Conservation (phyloP, 2,329 filamentous ascomycete species). For the Colletotrichum plurivorum region DNA sequence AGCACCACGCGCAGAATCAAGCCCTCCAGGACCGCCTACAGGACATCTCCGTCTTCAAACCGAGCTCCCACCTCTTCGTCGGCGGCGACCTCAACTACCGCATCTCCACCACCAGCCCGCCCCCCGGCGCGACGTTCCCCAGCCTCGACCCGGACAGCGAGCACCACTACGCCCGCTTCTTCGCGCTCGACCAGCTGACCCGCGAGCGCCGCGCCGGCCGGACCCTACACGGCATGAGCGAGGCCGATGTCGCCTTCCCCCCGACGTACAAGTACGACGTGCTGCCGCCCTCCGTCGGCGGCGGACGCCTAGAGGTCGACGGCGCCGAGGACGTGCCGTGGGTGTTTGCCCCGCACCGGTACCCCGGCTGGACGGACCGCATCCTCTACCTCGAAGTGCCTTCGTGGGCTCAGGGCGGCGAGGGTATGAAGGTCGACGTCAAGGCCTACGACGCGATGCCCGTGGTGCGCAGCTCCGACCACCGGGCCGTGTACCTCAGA, state of each 20-base stretch:
- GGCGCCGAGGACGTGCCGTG: slow-evolving; percentile 63
- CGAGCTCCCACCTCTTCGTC: slow-evolving; percentile 84
- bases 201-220: slow-evolving; percentile 77
- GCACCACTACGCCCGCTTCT: slow-evolving; percentile 76
- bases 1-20: slow-evolving; percentile 51
- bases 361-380: slow-evolving; percentile 94
- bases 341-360: slow-evolving; percentile 85
- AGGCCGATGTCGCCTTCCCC: slow-evolving; percentile 83
- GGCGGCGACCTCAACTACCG: slow-evolving; percentile 97
- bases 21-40: slow-evolving; percentile 63
- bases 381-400: slow-evolving; percentile 82
- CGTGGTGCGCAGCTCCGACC: slow-evolving; percentile 86
- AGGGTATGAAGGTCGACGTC: slow-evolving; percentile 60
- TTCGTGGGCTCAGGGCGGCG: slow-evolving; percentile 59
- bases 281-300: slow-evolving; percentile 48
- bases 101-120: slow-evolving; percentile 77
- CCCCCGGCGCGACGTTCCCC: slow-evolving; percentile 73
- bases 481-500: slow-evolving; percentile 85
- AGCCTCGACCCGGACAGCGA: slow-evolving; percentile 68
- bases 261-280: slow-evolving; percentile 93
- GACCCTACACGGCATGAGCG: slow-evolving; percentile 83
- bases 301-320: slow-evolving; percentile 42
- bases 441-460: slow-evolving; percentile 82
- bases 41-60: slow-evolving; percentile 79
- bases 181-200: slow-evolving; percentile 84